phyloP scores from a whole-genome alignment of 306 rosid species.

The Notholithocarpus densiflorus region DNA sequence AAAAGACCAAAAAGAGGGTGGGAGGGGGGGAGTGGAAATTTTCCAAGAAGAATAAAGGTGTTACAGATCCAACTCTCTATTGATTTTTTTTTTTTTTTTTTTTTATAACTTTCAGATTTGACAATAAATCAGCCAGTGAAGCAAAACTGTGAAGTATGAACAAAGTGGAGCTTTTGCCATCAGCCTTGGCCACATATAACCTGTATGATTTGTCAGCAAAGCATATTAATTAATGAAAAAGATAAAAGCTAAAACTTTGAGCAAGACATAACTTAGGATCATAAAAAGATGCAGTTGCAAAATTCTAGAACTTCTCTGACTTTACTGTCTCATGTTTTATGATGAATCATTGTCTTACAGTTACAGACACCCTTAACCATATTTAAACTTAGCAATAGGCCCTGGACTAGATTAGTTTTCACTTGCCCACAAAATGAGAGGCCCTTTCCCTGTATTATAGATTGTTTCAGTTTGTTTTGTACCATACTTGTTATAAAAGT shows the following conservation, averaged over 20 bases:
- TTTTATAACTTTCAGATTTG: slow-evolving; percentile 10
- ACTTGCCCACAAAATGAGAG: background rate
- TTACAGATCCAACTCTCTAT: slow-evolving; percentile 17
- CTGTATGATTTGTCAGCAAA: slow-evolving; percentile 24
- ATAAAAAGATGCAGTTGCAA: background rate
- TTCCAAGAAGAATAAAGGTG: background rate
- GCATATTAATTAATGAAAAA: background rate
- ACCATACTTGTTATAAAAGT: background rate
- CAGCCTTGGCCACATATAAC: slow-evolving; percentile 17
- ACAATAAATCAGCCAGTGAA: slow-evolving; percentile 22
- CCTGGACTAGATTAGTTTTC: background rate
- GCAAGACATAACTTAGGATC: background rate
- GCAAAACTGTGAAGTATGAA: background rate
- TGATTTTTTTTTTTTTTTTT: slow-evolving; percentile 9
- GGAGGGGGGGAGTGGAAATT: background rate
- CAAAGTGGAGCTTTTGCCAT: slow-evolving; percentile 13
- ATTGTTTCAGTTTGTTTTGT: background rate
- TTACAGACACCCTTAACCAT: background rate
- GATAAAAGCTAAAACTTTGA: background rate
- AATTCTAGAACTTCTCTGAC: background rate
- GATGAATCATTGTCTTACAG: background rate
- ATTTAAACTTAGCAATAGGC: background rate
- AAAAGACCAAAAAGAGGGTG: background rate
- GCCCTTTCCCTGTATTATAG: background rate
- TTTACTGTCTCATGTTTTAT: background rate